Conservation (phyloP, 768 basidiomycete genomes). For the Austroboletus eburneus region DNA sequence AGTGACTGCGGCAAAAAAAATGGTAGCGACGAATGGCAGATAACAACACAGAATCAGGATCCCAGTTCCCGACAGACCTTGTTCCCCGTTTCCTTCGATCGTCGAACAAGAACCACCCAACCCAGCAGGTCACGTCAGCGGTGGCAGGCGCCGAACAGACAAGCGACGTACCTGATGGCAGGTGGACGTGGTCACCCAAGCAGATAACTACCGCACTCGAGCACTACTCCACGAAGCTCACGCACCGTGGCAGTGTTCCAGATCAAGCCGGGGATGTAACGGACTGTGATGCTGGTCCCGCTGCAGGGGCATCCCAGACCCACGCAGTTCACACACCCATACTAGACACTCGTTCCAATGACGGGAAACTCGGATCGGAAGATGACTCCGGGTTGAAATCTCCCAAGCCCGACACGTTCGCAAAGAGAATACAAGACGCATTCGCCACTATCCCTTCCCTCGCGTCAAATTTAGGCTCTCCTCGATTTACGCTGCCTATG, state of each 20-base stretch:
- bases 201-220: constrained; percentile 13
- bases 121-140: constrained; percentile 9
- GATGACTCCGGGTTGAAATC: constrained; percentile 40
- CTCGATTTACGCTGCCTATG: constrained; percentile 13
- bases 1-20: too few species aligned
- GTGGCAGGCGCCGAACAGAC: constrained; percentile 6
- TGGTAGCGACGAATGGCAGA: constrained; percentile 8
- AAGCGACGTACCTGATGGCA: background rate
- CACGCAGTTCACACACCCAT: constrained; percentile 3
- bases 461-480: constrained; percentile 17
- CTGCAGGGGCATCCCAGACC: constrained; percentile 5
- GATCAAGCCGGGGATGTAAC: background rate
- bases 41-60: background rate
- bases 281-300: constrained; percentile 6
- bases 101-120: constrained; percentile 17
- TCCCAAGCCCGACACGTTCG: constrained; percentile 33
- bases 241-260: constrained; percentile 7
- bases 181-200: constrained; percentile 13
- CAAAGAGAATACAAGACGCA: constrained; percentile 50
- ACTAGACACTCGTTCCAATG: constrained; percentile 4
- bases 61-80: background rate
- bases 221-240: constrained; percentile 15
- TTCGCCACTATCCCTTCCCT: constrained; percentile 40
- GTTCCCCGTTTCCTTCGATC: constrained; percentile 17
- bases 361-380: constrained; percentile 3